A percentile compares a stretch with the other conserved stretches of the same genome.
These are phyloP conservation scores for Ganoderma leucocontextum DNA, from an alignment of 1,284 basidiomycete species.

Conservation along the genomic window DNA sequence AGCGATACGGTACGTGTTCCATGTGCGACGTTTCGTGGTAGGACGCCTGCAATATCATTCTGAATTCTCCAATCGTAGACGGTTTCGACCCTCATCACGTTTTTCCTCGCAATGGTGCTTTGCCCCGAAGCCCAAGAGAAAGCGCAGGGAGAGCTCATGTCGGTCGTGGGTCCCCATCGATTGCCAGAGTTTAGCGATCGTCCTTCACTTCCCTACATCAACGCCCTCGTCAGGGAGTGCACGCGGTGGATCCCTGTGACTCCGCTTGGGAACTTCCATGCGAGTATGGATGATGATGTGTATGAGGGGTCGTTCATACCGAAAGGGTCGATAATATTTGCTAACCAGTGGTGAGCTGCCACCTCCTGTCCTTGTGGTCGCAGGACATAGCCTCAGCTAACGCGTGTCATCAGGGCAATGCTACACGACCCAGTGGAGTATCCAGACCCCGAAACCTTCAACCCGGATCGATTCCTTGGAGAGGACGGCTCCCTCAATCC, in stretches of 20 bases:
- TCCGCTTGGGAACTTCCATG: slow-evolving; percentile 26
- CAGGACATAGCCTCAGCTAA: background rate
- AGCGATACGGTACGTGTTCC: background rate
- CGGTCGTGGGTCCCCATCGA: background rate
- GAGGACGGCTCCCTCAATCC: background rate
- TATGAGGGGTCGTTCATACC: slow-evolving; percentile 4
- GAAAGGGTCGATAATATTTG: background rate
- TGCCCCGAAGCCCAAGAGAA: background rate
- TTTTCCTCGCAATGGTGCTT: background rate
- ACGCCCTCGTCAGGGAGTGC: slow-evolving; percentile 40
- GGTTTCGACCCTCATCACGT: background rate
- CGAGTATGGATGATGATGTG: slow-evolving; percentile 21
- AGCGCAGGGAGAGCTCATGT: background rate
- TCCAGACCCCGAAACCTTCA: background rate
- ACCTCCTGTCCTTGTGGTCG: background rate
- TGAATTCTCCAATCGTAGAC: background rate
- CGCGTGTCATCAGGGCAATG: background rate
- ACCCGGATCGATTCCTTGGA: background rate
- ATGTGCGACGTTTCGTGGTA: background rate
- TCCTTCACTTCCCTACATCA: slow-evolving; percentile 37
- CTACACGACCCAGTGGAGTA: background rate
- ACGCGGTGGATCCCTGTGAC: slow-evolving; percentile 34
- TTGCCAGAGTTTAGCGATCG: background rate
- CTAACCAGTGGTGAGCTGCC: background rate
- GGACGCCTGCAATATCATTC: background rate